A percentile compares a stretch with the other conserved stretches of the same genome.
Conservation (phyloP, 768 basidiomycete species). For the Trametes meyenii region DNA sequence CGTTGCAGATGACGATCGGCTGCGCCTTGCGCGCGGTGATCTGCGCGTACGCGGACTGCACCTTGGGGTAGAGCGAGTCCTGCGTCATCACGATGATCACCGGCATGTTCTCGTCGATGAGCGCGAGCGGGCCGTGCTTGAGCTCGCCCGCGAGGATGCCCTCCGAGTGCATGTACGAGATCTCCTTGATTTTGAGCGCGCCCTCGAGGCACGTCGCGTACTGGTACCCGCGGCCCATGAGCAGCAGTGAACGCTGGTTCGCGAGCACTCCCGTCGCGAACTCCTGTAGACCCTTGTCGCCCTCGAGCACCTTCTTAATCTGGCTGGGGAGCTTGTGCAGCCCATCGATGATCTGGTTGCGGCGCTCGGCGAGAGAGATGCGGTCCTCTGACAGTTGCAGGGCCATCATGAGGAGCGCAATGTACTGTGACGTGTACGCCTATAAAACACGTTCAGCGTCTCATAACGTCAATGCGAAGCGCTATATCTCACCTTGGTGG, state of each 20-base stretch:
- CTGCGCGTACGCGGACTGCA: constrained; percentile 93
- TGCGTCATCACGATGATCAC: constrained; percentile 99
- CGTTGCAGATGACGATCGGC: constrained; percentile 94
- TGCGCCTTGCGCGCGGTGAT: constrained; percentile 97
- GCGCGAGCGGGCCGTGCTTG: constrained; percentile 96
- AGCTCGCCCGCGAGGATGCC: constrained; percentile 97
- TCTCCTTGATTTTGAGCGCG: constrained; percentile 99
- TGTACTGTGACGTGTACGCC: constrained; percentile 99
- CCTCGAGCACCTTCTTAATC: constrained; percentile 85
- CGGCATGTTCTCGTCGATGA: constrained; percentile 98
- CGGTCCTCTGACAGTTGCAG: constrained; percentile 97
- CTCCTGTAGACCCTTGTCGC: constrained; percentile 75
- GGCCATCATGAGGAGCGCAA: constrained; percentile 98
- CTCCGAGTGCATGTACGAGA: constrained; percentile 88
- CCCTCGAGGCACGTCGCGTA: constrained; percentile 98
- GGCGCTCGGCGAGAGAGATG: constrained; percentile 87
- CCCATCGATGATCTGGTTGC: constrained; percentile 91
- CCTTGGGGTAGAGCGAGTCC: constrained; percentile 98
- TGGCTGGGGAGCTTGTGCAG: constrained; percentile 88
- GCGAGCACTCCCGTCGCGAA: constrained; percentile 78
- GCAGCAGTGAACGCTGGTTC: constrained; percentile 82
- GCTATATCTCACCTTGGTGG: constrained; percentile 73
- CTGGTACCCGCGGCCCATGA: constrained; percentile 99
- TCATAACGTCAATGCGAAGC: not conserved
- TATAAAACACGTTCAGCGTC: constrained; percentile 31